Conservation (phyloP, 2,329 filamentous ascomycete genomes). For the Aureobasidium uvarum region DNA sequence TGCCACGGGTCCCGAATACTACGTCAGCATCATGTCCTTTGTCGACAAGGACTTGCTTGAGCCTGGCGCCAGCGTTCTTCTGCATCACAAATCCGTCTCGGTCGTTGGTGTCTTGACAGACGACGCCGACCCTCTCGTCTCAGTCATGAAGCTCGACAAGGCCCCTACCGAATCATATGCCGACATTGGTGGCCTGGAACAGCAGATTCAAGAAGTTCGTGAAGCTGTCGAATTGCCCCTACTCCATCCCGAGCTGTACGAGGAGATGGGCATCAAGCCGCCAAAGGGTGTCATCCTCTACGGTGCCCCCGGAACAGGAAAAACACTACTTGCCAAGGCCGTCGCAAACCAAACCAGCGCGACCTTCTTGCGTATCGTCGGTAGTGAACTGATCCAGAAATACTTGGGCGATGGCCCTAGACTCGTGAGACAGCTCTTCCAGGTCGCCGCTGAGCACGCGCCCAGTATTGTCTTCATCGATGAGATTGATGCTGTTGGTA, state of each 20-base stretch:
- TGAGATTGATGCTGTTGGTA: conserved; percentile 98
- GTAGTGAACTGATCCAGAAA: conserved; percentile 96
- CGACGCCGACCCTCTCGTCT: conserved; percentile 90
- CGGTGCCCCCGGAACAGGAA: conserved; percentile 93
- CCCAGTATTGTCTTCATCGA: conserved; percentile 99
- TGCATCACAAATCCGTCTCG: conserved; percentile 97
- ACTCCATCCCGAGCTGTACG: conserved; percentile 93
- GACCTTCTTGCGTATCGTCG: conserved; percentile 95
- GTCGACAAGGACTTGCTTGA: conserved; percentile 98
- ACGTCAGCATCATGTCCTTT: conserved; percentile 99
- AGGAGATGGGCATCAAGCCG: conserved; percentile 99
- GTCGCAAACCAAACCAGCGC: conserved; percentile 99
- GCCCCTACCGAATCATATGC: conserved; percentile 97
- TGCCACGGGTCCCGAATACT: conserved; percentile 96
- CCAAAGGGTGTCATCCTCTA: conserved; percentile 99
- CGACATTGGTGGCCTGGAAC: conserved; percentile 93
- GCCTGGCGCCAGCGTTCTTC: conserved; percentile 87
- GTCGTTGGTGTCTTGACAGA: conserved; percentile 97
- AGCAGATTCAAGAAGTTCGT: conserved; percentile 94
- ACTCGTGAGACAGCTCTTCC: conserved; percentile 92
- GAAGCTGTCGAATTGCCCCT: conserved; percentile 96
- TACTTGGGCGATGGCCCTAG: conserved; percentile 95
- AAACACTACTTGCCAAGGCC: conserved; percentile 92
- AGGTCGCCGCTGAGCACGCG: conserved; percentile 91
- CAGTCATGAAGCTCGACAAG: conserved; percentile 99